Evolutionary conservation across 495 filamentous ascomycete genomes (phyloP).

Genomic region (Penicillium flavigenum): DNA sequence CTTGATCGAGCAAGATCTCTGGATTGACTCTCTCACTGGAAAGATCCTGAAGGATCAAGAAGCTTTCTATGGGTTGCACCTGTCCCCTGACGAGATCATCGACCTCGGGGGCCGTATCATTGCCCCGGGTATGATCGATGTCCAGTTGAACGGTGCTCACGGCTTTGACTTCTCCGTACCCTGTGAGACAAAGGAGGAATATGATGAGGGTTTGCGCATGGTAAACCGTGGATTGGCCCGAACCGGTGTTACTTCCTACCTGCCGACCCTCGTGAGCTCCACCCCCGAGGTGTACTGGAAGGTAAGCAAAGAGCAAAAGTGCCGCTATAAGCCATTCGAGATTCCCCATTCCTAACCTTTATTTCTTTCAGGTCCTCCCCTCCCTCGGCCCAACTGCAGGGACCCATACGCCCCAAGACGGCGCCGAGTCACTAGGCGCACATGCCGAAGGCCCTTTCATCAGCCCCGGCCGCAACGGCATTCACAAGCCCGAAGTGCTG

Average conservation of each 20-base stretch:
- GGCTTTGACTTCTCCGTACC: conserved; percentile 84
- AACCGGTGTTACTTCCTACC: conserved; percentile 80
- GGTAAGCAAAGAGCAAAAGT: conserved; percentile 25
- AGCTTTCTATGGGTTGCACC: conserved; percentile 68
- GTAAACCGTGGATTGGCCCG: conserved; percentile 67
- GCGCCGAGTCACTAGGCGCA: conserved; percentile 78
- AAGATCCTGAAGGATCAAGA: conserved; percentile 74
- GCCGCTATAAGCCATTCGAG: not conserved
- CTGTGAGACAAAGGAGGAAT: conserved; percentile 58
- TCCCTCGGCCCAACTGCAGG: conserved; percentile 67
- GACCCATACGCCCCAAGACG: conserved; percentile 48
- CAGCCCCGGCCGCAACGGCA: conserved; percentile 66
- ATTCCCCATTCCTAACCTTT: not conserved
- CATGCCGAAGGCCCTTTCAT: conserved; percentile 87
- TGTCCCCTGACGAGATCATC: conserved; percentile 53
- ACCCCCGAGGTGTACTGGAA: conserved; percentile 66
- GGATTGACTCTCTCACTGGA: conserved; percentile 72
- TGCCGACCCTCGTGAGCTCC: conserved; percentile 73
- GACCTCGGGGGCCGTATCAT: conserved; percentile 77
- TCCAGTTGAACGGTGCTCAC: conserved; percentile 81
- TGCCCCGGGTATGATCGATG: conserved; percentile 79
- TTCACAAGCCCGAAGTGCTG: conserved; percentile 67
- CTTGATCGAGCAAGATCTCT: conserved; percentile 71
- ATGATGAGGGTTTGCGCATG: conserved; percentile 62
- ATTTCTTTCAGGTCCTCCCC: conserved; percentile 58